Evolutionary conservation across 306 rosid species (phyloP).

Genomic region (Lotus japonicus): DNA sequence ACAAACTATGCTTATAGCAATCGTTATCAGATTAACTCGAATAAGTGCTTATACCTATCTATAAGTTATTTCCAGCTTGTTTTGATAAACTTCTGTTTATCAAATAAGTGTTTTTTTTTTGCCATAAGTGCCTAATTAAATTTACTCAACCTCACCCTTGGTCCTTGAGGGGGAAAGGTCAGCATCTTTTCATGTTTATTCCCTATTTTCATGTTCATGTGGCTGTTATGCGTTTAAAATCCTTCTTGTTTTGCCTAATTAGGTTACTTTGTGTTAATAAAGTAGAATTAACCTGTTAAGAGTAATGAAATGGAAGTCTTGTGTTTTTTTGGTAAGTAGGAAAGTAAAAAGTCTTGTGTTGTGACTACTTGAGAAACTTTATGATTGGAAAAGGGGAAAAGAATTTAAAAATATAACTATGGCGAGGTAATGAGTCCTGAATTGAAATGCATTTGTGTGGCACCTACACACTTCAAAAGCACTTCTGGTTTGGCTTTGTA

Average conservation of each 20-base stretch:
- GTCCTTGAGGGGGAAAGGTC: neutral
- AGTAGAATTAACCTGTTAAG: neutral
- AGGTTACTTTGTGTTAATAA: neutral
- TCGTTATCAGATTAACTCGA: too few relatives aligned
- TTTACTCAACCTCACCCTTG: neutral
- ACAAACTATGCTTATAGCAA: too few relatives aligned
- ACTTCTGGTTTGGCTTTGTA: too few relatives aligned
- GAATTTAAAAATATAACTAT: neutral
- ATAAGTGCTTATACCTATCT: too few relatives aligned
- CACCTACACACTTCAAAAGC: slow-evolving; percentile 27
- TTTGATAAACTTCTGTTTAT: too few relatives aligned
- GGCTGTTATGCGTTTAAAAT: neutral
- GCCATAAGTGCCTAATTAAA: too few relatives aligned
- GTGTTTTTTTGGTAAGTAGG: too few relatives aligned
- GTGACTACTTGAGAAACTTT: neutral
- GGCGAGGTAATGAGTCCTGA: slow-evolving; percentile 23
- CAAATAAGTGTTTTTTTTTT: too few relatives aligned
- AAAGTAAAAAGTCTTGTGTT: neutral
- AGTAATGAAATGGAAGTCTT: too few relatives aligned
- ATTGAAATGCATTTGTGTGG: slow-evolving; percentile 25
- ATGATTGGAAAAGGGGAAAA: neutral
- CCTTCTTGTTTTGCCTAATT: neutral
- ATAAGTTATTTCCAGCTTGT: too few relatives aligned
- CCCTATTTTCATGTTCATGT: neutral
- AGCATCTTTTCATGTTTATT: neutral